Evolutionary conservation across 2,329 filamentous ascomycete species (phyloP), one percentile per base, ranked within the genome.

Genomic region (Venturia pyrina): DNA sequence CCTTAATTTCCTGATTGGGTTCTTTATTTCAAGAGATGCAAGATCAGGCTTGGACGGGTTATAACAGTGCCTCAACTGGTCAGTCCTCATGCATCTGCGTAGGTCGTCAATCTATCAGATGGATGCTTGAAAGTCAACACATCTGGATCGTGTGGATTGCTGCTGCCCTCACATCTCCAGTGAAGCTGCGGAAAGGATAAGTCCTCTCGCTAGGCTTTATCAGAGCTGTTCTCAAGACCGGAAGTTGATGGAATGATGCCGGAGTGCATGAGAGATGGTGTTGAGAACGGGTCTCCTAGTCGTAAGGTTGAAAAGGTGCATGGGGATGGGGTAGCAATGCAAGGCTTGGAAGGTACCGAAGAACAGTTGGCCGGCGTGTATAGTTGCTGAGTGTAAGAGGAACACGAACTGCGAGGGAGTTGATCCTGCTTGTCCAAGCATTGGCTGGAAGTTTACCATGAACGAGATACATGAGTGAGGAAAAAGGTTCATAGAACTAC

Each of bases 111-210:
- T 28, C 28, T 28, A 28, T 28, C 28, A 28, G 28, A 28, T 28
- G 28, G 28, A 28, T 28, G 28, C 28, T 28, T 28, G 28, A 28
- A 28, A 28, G 2, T 28, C 28, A 28, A 28, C 28, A 28, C 2
- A 28, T 28, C 37, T 75, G 77, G 41, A 72, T 77, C n/a, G 76
- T 79, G 21, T 81, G 79, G 78, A 75, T 73, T 7, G 78, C 78
- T 0, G 80, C 81, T 63, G 77, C 79, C 0, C 68, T 78, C 41
- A 81, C 66, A 80, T 76, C 1, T 76, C 73, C n/a, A 75, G 76
- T 2, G 74, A 75, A 0, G 78, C 81, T 62, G 78, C 77, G n/a
- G 77, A 80, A 68, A 71, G 77, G 0, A 80, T 80, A 50, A 70
- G 72, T 40, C 70, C 75, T 19, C 69, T 81, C 48, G 70, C 76